phyloP scores from a whole-genome alignment of 495 filamentous ascomycete genomes.

The Penicillium parvum region DNA sequence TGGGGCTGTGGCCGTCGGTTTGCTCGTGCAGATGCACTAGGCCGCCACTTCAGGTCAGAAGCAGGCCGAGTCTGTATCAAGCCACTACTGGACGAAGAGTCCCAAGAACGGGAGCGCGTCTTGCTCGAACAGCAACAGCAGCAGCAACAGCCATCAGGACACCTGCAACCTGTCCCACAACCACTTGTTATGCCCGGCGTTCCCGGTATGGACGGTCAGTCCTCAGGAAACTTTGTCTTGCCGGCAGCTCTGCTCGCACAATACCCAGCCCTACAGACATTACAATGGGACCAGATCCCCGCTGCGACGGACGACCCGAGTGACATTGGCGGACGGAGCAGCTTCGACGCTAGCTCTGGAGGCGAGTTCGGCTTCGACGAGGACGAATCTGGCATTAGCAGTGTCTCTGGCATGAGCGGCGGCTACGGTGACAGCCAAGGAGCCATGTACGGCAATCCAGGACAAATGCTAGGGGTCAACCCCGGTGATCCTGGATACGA shows the following conservation, averaged over 20 bases:
- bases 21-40: conserved; percentile 90
- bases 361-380: conserved; percentile 50
- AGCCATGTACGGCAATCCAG: conserved; percentile 30
- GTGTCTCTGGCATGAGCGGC: conserved; percentile 34
- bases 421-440: conserved; percentile 32
- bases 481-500: conserved; percentile 32
- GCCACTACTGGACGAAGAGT: conserved; percentile 86
- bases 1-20: conserved; percentile 96
- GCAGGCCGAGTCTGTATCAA: conserved; percentile 96
- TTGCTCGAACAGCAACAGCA: conserved; percentile 61
- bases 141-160: conserved; percentile 24
- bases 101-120: conserved; percentile 64
- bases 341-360: conserved; percentile 84
- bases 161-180: conserved; percentile 40
- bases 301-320: conserved; percentile 54
- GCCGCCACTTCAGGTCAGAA: conserved; percentile 95
- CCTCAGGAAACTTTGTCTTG: conserved; percentile 58
- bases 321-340: conserved; percentile 76
- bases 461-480: conserved; percentile 32
- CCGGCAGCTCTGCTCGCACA: conserved; percentile 85
- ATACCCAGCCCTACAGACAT: conserved; percentile 80
- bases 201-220: conserved; percentile 37
- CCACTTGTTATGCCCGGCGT: conserved; percentile 41
- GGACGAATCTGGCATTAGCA: conserved; percentile 39
- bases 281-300: conserved; percentile 68